phyloP scores from a whole-genome alignment of 2,329 filamentous ascomycete species.

The Arthrobotrys pseudoclavata region DNA sequence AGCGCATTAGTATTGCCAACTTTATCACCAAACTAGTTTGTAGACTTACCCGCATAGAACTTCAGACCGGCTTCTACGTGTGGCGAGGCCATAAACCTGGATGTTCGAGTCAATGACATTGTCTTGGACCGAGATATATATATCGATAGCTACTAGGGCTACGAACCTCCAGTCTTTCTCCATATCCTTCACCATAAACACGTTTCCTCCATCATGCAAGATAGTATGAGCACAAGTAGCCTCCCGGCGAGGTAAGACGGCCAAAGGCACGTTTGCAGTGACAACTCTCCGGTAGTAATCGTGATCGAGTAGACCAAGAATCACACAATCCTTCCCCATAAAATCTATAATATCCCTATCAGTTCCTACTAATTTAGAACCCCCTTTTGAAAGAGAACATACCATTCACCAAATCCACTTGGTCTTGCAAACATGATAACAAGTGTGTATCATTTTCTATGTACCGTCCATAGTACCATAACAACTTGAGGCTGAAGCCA shows the following conservation, averaged over 20 bases:
- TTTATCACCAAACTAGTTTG: constrained; percentile 63
- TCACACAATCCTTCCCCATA: constrained; percentile 69
- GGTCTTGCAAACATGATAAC: constrained; percentile 67
- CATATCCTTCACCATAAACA: constrained; percentile 68
- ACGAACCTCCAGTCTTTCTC: constrained; percentile 68
- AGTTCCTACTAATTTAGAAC: neutral
- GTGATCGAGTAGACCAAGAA: constrained; percentile 68
- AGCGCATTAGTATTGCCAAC: neutral
- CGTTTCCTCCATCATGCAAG: constrained; percentile 65
- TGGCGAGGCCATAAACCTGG: constrained; percentile 62
- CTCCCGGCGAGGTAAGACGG: constrained; percentile 68
- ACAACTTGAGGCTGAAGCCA: constrained; percentile 64
- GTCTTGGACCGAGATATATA: too few species aligned
- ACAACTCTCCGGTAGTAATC: constrained; percentile 68
- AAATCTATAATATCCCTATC: constrained; percentile 64
- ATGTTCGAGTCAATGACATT: constrained; percentile 63
- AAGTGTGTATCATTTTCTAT: constrained; percentile 67
- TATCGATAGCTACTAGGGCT: constrained; percentile 58
- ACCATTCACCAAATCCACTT: constrained; percentile 65
- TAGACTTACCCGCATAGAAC: constrained; percentile 65
- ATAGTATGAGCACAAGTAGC: constrained; percentile 69
- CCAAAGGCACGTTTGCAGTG: constrained; percentile 67
- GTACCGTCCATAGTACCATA: constrained; percentile 68
- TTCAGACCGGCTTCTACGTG: constrained; percentile 64
- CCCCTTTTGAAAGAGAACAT: neutral